Percentiles rank a stretch among this genome's conserved stretches.
Evolutionary conservation across 305 asterid genomes (phyloP).

Genomic region (Solanum hybrid): DNA sequence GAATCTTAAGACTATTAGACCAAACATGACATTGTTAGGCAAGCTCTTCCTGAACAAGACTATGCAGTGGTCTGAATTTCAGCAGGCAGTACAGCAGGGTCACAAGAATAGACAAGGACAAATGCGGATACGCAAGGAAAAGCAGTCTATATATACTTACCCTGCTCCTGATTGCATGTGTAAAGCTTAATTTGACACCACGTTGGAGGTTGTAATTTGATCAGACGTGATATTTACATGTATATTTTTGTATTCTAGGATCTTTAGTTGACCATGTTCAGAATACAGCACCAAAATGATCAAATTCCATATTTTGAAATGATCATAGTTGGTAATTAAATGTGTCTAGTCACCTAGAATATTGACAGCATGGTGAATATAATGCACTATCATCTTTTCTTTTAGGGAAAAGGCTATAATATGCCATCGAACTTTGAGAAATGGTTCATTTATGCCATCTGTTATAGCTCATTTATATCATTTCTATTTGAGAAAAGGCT

Average conservation of each 20-base stretch:
- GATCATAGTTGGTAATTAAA: not conserved
- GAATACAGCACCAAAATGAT: not conserved
- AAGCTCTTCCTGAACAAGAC: slow-evolving; percentile 77
- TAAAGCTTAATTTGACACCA: slow-evolving; percentile 25
- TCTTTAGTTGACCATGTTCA: not conserved
- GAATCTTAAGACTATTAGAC: slow-evolving; percentile 79
- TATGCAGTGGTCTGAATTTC: slow-evolving; percentile 74
- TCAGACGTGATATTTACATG: not conserved
- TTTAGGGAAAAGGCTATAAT: rapidly evolving
- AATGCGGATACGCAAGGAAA: slow-evolving; percentile 50
- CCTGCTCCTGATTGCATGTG: slow-evolving; percentile 99
- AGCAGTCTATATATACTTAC: slow-evolving; percentile 78
- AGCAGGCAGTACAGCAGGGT: slow-evolving; percentile 54
- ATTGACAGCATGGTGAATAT: not conserved
- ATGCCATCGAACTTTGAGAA: not conserved
- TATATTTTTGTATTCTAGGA: not conserved
- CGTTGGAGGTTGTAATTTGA: not conserved
- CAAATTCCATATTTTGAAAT: not conserved
- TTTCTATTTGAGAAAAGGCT: not conserved
- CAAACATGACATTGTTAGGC: slow-evolving; percentile 75
- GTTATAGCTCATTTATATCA: too few species aligned
- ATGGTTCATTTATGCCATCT: rapidly evolving
- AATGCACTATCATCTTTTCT: not conserved
- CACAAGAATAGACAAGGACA: slow-evolving; percentile 90
- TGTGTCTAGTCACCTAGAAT: not conserved